Base-by-base conservation (phyloP, 257 asterid species). In the Salvia rosmarinus region DNA sequence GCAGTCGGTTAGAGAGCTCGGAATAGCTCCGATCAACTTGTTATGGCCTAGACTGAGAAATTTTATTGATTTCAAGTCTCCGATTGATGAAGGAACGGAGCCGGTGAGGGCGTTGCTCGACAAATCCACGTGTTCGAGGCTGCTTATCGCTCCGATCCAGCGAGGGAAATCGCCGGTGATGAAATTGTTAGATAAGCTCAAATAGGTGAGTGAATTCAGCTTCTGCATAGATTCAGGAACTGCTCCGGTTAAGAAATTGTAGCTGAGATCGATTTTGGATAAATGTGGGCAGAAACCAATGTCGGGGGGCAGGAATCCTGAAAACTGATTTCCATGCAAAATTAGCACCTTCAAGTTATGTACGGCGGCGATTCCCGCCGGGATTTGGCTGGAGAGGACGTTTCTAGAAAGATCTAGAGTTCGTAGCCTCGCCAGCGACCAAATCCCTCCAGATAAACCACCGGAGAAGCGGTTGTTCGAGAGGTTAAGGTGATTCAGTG, bases 211-310 rank as follows among this genome's bases (percentile, higher is more conserved):
- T 10, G 68, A 72, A 2, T 73, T 82, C 4, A 88, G 84, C 78
- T 37, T 75, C 44, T 83, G 89, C 25, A 91, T 37, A 13, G 96
- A 85, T 20, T 62, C 79, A 1, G 99, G 95, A 28, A 88, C 34
- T 17, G 14, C 54, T 9, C 90, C 96, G 0, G 85, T 74, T 39
- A 94, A 78, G 9, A 49, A 64, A 74, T 94, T 94, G 21, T 64
- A 32, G 79, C 92, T 77, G 3, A 87, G 51, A 66, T 95, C 98
- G 25, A 95, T 5, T 9, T 28, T 72, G 17, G 14, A 82, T 57
- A 94, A 43, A 70, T 94, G 98, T 8, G 90, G 96, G 52, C 96
- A 89, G 0, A 76, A 62, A 9, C 99, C 96, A 61, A 91, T 83
- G 71, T 94, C 98, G 43, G 60, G 44, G 0, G 99, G 96, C 17